Base-by-base conservation (phyloP, 2,329 filamentous ascomycete genomes). In the Trematosphaeria pertusa region DNA sequence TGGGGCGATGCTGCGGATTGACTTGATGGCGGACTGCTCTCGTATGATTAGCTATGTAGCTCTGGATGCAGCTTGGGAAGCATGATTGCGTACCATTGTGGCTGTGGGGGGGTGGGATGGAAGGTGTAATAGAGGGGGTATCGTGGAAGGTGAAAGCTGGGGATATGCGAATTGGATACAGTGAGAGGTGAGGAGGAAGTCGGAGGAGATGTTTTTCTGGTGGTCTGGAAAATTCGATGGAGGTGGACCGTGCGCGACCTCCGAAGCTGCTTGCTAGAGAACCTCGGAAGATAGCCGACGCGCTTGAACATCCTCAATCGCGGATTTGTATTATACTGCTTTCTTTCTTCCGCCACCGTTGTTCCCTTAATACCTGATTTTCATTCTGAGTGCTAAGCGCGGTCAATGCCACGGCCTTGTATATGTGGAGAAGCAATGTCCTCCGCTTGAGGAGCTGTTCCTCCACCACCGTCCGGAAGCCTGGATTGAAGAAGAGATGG, bases 1-100 rank as follows among this genome's bases (percentile, higher is more conserved):
- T 56, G 94, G 94, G 50, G 87, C 89, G 67, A 99, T 92, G 70
- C 87, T 87, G 79, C 93, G 94, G 85, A 99, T 92, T 74, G 89
- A 95, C 77, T 93, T 94, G 80, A 97, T 85, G 60, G 92, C 84
- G 64, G 75, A 69, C 66, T 70, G 46, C 14, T 31, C 15, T 22
- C 26, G 24, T 38, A 47, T 58, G 34, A 56, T 46, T 37, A 14
- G 35, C 20, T 34, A 41, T 31, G 37, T 39, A 53, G 50, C 18
- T 21, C 19, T 22, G 34, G 24, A 10, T 24, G 12, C 31, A 19
- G n/a, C 9, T 35, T 31, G 37, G 31, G 12, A 21, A 3, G 15
- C 4, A n/a, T 9, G 17, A 12, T 21, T 22, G n/a, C 41, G 26
- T 51, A 54, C 55, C 55, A 58, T 58, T 52, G 20, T 55, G 41